Conservation (phyloP, 192 early-diverging fungal species). For the Coemansia sp. region DNA sequence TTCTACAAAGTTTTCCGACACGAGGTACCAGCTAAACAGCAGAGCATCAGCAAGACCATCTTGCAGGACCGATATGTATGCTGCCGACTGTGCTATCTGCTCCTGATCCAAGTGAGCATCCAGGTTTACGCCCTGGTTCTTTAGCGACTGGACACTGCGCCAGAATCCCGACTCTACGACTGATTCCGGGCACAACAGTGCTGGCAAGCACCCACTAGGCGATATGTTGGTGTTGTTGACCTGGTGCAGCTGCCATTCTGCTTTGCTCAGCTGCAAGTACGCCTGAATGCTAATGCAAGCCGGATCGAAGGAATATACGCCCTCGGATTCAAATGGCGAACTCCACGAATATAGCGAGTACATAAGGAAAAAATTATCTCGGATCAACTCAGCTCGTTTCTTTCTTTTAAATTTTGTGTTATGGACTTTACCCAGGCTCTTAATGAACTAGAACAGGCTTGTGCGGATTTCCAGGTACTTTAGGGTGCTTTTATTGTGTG, state of each 20-base stretch:
- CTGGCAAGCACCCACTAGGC: conserved; percentile 33
- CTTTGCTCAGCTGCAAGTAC: conserved; percentile 46
- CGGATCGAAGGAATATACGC: conserved; percentile 44
- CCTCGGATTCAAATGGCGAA: conserved; percentile 38
- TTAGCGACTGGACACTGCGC: conserved; percentile 37
- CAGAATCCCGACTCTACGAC: conserved; percentile 43
- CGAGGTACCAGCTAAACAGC: conserved; percentile 82
- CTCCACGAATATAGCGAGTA: conserved; percentile 47
- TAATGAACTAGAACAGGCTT: conserved; percentile 43
- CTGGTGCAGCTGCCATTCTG: conserved; percentile 36
- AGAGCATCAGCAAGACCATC: conserved; percentile 74
- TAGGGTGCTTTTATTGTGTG: not conserved
- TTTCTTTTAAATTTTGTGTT: conserved; percentile 2
- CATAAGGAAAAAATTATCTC: conserved; percentile 14
- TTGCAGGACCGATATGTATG: conserved; percentile 70
- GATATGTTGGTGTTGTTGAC: conserved; percentile 33
- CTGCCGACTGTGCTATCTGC: conserved; percentile 32
- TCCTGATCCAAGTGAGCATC: conserved; percentile 25
- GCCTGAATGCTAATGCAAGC: conserved; percentile 44
- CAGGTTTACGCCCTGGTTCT: conserved; percentile 29
- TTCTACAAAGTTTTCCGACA: conserved; percentile 75
- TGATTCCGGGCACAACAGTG: conserved; percentile 14
- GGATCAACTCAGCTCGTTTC: not conserved
- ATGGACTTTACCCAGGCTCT: conserved; percentile 42
- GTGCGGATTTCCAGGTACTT: conserved; percentile 47